A percentile compares a stretch with the other conserved stretches of the same genome.
Conservation (phyloP, 345 rosid species). For the Gossypium rotundifolium region DNA sequence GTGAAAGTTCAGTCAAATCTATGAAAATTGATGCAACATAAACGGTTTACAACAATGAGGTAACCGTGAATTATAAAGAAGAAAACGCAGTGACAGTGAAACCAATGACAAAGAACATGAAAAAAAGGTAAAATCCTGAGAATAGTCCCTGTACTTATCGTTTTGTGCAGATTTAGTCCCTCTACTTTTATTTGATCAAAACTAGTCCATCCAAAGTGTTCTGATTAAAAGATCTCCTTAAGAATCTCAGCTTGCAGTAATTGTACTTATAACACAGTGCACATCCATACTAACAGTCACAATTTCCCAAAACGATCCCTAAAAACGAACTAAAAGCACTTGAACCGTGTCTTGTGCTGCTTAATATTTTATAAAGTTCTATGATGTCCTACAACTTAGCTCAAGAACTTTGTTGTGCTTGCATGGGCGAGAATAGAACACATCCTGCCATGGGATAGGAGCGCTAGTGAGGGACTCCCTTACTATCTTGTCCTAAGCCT, state of each 20-base stretch:
- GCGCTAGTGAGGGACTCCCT: too few relatives aligned
- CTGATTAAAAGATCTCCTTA: background rate
- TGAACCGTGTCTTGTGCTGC: background rate
- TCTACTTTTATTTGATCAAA: background rate
- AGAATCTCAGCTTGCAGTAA: background rate
- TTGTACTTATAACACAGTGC: background rate
- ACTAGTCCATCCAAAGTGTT: background rate
- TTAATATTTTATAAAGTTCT: background rate
- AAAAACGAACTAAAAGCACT: background rate
- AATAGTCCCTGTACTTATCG: too few relatives aligned
- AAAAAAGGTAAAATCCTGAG: background rate
- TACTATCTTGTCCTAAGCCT: too few relatives aligned
- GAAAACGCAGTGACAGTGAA: background rate
- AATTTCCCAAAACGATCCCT: background rate
- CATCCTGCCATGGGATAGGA: too few relatives aligned
- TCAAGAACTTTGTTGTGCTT: background rate
- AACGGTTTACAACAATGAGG: background rate
- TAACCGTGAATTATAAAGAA: background rate
- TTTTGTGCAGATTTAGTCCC: too few relatives aligned
- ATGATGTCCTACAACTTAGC: background rate
- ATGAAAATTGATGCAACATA: background rate
- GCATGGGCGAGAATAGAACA: background rate
- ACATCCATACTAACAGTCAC: background rate
- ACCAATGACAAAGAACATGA: background rate
- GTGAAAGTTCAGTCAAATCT: background rate